Evolutionary conservation across 305 asterid species (phyloP).

Genomic region (Fraxinus sp.): DNA sequence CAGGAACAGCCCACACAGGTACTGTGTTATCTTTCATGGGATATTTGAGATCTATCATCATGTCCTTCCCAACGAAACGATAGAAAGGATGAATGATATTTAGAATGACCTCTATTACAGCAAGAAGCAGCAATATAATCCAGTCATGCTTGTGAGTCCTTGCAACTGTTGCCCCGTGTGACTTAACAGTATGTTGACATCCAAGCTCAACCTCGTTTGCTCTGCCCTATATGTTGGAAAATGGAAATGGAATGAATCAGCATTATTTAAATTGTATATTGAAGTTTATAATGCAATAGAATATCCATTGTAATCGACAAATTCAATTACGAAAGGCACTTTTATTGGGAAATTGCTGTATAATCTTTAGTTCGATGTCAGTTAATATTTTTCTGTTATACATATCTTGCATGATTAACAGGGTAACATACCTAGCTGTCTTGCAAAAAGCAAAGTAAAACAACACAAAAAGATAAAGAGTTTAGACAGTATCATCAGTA

Average conservation of each 20-base stretch:
- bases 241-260: not conserved
- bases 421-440: not conserved
- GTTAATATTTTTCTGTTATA: not conserved
- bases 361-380: not conserved
- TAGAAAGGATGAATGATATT: conserved; percentile 65
- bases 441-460: not conserved
- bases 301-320: not conserved
- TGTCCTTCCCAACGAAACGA: conserved; percentile 72
- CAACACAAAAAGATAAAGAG: not conserved
- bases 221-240: conserved; percentile 46
- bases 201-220: conserved; percentile 55
- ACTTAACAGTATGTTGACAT: conserved; percentile 52
- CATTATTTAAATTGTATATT: not conserved
- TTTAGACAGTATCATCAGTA: not conserved
- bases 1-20: conserved; percentile 91
- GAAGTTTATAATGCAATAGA: not conserved
- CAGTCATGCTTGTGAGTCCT: conserved; percentile 74
- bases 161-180: conserved; percentile 70
- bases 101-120: conserved; percentile 38
- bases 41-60: conserved; percentile 76
- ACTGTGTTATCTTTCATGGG: conserved; percentile 83
- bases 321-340: not conserved
- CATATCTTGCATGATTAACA: not conserved
- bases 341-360: not conserved
- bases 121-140: conserved; percentile 75